phyloP scores from a whole-genome alignment of 1,139 yeast species.

The Yamadazyma songkhlaensis region DNA sequence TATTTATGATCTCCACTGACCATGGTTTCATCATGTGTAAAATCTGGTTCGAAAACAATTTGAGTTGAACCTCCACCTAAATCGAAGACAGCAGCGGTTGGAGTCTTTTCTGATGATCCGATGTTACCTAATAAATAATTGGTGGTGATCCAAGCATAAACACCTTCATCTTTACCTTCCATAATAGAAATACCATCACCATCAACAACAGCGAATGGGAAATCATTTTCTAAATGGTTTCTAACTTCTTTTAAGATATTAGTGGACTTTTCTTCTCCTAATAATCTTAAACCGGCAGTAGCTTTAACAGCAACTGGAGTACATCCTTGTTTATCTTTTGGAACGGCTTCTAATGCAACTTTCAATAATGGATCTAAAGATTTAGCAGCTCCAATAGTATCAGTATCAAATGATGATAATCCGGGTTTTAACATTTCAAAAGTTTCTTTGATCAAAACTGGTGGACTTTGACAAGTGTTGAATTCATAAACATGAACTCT shows the following conservation, averaged over 20 bases:
- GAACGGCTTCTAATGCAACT: slow-evolving; percentile 72
- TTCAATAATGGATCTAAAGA: slow-evolving; percentile 81
- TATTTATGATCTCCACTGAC: slow-evolving; percentile 88
- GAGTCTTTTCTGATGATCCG: slow-evolving; percentile 65
- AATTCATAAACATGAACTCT: slow-evolving; percentile 92
- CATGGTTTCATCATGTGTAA: slow-evolving; percentile 51
- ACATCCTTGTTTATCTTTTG: slow-evolving; percentile 67
- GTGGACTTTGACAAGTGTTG: slow-evolving; percentile 81
- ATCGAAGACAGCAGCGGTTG: slow-evolving; percentile 96
- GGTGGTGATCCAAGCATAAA: slow-evolving; percentile 98
- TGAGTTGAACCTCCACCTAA: slow-evolving; percentile 99
- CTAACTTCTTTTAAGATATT: slow-evolving; percentile 76
- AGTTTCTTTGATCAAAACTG: slow-evolving; percentile 70
- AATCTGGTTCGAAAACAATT: slow-evolving; percentile 92
- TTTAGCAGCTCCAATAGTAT: slow-evolving; percentile 78
- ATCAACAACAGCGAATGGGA: slow-evolving; percentile 86
- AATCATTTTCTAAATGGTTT: slow-evolving; percentile 67
- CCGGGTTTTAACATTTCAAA: slow-evolving; percentile 94
- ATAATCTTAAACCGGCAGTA: slow-evolving; percentile 90
- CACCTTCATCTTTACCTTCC: slow-evolving; percentile 98
- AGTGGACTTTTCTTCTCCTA: slow-evolving; percentile 72
- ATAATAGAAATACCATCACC: slow-evolving; percentile 86
- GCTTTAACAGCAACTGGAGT: slow-evolving; percentile 97
- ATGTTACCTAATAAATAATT: slow-evolving; percentile 90
- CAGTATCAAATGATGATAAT: slow-evolving; percentile 78